phyloP scores from a whole-genome alignment of 495 filamentous ascomycete genomes.

The Bathelium albidoporum region DNA sequence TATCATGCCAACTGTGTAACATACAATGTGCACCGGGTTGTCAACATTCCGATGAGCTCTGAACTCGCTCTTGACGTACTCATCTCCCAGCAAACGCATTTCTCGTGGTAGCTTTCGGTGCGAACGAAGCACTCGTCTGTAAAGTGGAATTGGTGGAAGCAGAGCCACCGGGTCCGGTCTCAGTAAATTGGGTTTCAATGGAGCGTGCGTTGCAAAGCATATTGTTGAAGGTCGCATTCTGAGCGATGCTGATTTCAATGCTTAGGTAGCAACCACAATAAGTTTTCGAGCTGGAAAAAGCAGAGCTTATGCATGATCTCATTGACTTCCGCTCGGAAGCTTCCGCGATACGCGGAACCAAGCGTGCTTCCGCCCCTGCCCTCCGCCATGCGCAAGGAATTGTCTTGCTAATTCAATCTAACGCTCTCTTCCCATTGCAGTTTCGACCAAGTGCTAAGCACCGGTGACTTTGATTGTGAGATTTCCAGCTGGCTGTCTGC shows the following conservation, averaged over 20 bases:
- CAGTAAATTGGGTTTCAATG: constrained; percentile 21
- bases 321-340: not conserved
- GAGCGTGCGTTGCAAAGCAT: not conserved
- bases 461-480: too few relatives aligned
- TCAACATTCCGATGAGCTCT: constrained; percentile 69
- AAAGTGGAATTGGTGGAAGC: constrained; percentile 82
- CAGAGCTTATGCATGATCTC: not conserved
- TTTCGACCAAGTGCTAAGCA: too few relatives aligned
- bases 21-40: constrained; percentile 85
- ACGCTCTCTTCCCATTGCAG: too few relatives aligned
- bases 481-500: too few relatives aligned
- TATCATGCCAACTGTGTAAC: constrained; percentile 18
- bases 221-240: not conserved
- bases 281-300: not conserved
- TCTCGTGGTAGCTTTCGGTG: constrained; percentile 68
- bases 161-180: constrained; percentile 59
- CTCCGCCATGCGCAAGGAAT: too few relatives aligned
- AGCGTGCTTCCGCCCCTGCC: not conserved
- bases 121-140: constrained; percentile 73
- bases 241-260: not conserved
- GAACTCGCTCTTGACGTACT: constrained; percentile 88
- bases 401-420: too few relatives aligned
- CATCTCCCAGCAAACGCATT: constrained; percentile 74
- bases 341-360: not conserved
- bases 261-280: too few relatives aligned